phyloP scores from a whole-genome alignment of 2,329 filamentous ascomycete genomes.

The Clonostachys rosea region DNA sequence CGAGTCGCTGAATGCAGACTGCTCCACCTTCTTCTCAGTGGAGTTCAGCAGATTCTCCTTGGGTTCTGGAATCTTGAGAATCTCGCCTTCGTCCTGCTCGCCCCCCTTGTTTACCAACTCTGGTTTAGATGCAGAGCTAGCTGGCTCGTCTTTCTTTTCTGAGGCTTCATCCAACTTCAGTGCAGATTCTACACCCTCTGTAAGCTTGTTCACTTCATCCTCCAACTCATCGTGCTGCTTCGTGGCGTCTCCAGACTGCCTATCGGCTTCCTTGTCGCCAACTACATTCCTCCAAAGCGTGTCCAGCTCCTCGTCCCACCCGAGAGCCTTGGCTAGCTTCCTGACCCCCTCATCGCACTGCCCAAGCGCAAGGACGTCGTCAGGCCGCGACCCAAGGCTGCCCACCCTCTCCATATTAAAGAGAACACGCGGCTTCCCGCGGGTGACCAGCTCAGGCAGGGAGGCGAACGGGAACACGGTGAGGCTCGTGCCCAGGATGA shows the following conservation, averaged over 20 bases:
- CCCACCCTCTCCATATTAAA: constrained; percentile 87
- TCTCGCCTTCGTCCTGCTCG: not conserved
- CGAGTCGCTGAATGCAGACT: not conserved
- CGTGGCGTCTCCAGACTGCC: constrained; percentile 29
- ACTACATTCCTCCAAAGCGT: constrained; percentile 65
- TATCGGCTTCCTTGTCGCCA: constrained; percentile 52
- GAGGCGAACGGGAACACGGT: constrained; percentile 85
- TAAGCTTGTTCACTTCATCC: constrained; percentile 27
- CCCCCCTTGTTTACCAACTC: no score
- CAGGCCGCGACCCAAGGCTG: constrained; percentile 66
- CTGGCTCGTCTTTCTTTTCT: not conserved
- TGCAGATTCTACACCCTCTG: constrained; percentile 24
- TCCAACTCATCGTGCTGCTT: constrained; percentile 20
- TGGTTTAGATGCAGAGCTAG: not conserved
- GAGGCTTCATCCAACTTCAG: constrained; percentile 19
- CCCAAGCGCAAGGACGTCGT: constrained; percentile 81
- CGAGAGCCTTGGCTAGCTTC: constrained; percentile 72
- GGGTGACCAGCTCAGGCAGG: constrained; percentile 60
- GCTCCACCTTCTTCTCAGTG: not conserved
- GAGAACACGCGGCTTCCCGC: constrained; percentile 68
- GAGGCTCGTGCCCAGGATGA: constrained; percentile 87
- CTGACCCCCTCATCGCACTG: constrained; percentile 81
- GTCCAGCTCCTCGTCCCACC: constrained; percentile 84
- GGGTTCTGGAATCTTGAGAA: not conserved
- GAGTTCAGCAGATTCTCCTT: not conserved